Evolutionary conservation across 2,329 filamentous ascomycete genomes (phyloP), one percentile per base, ranked within the genome.

Genomic region (Akanthomyces dipterigenus): DNA sequence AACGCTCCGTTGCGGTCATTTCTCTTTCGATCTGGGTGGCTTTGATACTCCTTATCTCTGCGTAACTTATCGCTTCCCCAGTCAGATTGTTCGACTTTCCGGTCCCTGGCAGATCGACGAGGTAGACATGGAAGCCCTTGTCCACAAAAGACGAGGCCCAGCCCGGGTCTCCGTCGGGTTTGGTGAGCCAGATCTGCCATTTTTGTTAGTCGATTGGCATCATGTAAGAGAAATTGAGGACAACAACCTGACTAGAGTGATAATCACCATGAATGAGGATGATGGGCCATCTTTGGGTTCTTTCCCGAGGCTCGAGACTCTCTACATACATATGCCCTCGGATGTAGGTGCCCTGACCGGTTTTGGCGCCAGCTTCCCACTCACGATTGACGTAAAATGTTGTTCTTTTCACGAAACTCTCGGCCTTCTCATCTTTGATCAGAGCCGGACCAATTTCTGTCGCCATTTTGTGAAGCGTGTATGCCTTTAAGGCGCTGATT

Each of bases 91-190:
- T 67, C 2, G 73, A 74, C 38, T 78, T 73, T 1, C 77, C 78
- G 5, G 70, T 71, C 0, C 70, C 70, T 8, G 78, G 73, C 12
- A 78, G 68, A 56, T 82, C 78, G 5, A 76, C 70, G 8, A 80
- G 62, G 62, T 77, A 79, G 11, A 82, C 75, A 2, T 68, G 69
- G 54, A 77, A 77, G 3, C 78, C 78, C 26, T 71, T 64, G 0
- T 65, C 64, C 1, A 79, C 65, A 51, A 82, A 82, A 57, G 69
- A 77, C 0, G 74, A 73, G 0, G 77, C 75, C 79, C 79, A 82
- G 9, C 79, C 79, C 1, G 71, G 70, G 1, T 71, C 65, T 16
- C 75, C 73, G 60, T 82, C 78, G 6, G 81, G 79, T 20, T 79
- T 83, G 42, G 76, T 76, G 16, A 77, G 66, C 73, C 74, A 79